A percentile compares a stretch with the other conserved stretches of the same genome.
These are phyloP conservation scores for Oemleria cerasiformis DNA, from an alignment of 306 rosid species.

Conservation along the genomic window DNA sequence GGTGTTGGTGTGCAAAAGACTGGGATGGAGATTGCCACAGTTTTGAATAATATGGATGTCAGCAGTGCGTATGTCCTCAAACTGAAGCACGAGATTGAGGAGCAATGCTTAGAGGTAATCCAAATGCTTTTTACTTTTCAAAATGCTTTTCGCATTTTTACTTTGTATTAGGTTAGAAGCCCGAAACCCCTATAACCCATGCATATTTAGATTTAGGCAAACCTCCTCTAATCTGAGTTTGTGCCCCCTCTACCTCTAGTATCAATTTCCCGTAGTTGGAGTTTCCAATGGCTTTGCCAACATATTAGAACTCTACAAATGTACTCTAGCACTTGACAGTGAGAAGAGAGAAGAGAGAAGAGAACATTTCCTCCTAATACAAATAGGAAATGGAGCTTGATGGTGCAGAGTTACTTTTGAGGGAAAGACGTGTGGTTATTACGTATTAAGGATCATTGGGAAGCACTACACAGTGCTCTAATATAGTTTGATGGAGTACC, in stretches of 20 bases:
- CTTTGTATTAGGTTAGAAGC: neutral
- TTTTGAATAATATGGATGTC: constrained; percentile 85
- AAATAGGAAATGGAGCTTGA: constrained; percentile 2
- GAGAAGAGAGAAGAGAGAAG: neutral
- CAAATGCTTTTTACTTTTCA: constrained; percentile 21
- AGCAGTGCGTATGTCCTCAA: constrained; percentile 87
- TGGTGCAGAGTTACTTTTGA: neutral
- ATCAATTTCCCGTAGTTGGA: neutral
- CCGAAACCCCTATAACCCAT: neutral
- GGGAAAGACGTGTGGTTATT: neutral
- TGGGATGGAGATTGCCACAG: constrained; percentile 82
- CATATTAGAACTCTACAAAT: neutral
- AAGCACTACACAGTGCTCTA: neutral
- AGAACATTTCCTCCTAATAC: neutral
- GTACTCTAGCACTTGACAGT: neutral
- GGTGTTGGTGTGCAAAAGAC: constrained; percentile 88
- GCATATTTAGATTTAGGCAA: neutral
- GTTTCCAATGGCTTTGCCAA: neutral
- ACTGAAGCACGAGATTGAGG: constrained; percentile 88
- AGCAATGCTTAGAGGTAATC: constrained; percentile 87
- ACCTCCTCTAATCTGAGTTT: neutral
- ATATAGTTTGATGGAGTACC: neutral
- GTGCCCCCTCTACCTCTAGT: neutral
- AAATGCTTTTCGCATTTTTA: neutral
- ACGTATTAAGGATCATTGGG: neutral